Base-by-base conservation (phyloP, 768 basidiomycete species). In the Trametes coccinea region DNA sequence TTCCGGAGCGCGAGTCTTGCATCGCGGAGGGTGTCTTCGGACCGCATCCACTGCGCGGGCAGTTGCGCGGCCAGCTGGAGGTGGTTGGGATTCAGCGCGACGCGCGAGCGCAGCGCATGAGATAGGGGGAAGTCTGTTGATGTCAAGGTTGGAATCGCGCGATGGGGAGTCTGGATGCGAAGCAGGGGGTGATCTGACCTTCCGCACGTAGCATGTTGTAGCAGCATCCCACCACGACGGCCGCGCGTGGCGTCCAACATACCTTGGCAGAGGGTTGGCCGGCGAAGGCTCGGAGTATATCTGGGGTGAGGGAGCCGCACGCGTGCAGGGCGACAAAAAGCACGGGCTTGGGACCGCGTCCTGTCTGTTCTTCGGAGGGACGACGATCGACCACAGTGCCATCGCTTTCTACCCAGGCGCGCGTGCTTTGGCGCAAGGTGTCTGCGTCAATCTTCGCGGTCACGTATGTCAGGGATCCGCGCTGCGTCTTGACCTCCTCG, bases 221-320 rank as follows among this genome's bases (percentile, higher is more conserved):
- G 71, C 90, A 92, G 62, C 90, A 92, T 3, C 90, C 89, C 14
- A 91, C 89, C 7, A 85, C 79, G 45, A 89, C 79, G 0, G 83
- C 76, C 2, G 77, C 84, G 14, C 77, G 75, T 4, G 84, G 78
- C 45, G 66, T 72, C 89, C 88, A 90, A 14, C 14, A 5, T 14
- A 33, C 16, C 6, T 5, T 37, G 16, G 17, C 16, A 4, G 8
- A 7, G 1, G 16, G 47, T 37, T 64, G 57, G 3, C 59, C 37
- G 17, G 67, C n/a, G 37, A 66, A 81, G 59, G 83, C 79, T 34
- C 88, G 84, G 47, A 90, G 67, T 29, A 89, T 78, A 65, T 87
- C 84, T 31, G 85, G 80, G 1, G 88, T 88, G 41, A 92, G 81
- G 1, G 88, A 86, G 4, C 90, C 90, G 64, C 90, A 92, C 1